Evolutionary conservation across 2,329 filamentous ascomycete genomes (phyloP), one percentile per base, ranked within the genome.

Genomic region (Chaetomiaceae sp.): DNA sequence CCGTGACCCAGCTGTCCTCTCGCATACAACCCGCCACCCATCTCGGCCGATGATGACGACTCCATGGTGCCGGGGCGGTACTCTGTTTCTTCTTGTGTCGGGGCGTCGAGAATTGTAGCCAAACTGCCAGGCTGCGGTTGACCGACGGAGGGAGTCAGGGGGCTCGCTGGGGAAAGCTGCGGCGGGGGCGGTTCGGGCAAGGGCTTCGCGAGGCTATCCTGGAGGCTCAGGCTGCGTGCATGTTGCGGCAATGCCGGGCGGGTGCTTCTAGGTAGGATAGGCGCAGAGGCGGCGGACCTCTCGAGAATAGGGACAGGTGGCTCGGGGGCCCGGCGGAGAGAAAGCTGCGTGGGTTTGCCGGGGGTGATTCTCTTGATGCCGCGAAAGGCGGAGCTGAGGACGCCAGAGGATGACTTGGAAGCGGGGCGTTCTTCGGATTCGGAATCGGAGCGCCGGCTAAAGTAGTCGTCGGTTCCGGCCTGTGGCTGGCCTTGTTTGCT

Each of bases 171-270:
- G 14, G 62, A 71, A 42, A 65, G 65, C 48, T 60, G 66, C 54
- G 57, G 63, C 48, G 60, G 70, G 21, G 78, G 77, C 20, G 77
- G 71, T 54, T 75, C 72, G 31, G 78, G 79, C 19, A 82, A 64
- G 43, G 79, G 78, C 63, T 82, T 82, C 59, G 73, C 72, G 56
- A 82, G 76, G 59, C 77, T 81, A 51, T 76, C 69, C 60, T 79
- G 77, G 44, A 81, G 65, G 57, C 74, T 82, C 63, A 79, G 55
- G 58, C 73, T 76, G 57, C 75, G 71, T 51, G 68, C 77, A 80
- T 81, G 76, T 67, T 76, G 70, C 31, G 54, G 23, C 31, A 61
- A 55, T 8, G 54, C 53, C 25, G 58, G 57, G 17, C 54, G 44
- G 5, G 58, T 53, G 34, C 58, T 52, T 40, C 57, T 57, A 16